Percentiles rank a stretch among this genome's conserved stretches.
Conservation (phyloP, 139 green algal species). For the Ettlia oleoabundans region DNA sequence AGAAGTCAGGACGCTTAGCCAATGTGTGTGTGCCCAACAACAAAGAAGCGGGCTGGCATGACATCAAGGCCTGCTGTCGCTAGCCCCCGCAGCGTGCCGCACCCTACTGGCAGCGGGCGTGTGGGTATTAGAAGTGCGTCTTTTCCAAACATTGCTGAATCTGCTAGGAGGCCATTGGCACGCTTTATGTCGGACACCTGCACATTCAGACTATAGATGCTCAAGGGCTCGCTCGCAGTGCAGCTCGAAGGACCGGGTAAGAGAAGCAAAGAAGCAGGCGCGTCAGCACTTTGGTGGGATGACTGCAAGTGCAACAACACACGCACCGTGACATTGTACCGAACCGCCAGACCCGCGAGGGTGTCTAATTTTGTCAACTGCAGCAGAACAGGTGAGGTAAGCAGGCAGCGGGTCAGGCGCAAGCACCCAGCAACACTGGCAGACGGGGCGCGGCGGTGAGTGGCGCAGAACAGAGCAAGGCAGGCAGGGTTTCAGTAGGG, state of each 20-base stretch:
- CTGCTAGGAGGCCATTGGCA: slow-evolving; percentile 81
- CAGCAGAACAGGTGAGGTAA: neutral
- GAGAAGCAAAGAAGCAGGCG: neutral
- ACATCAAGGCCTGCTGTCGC: too few relatives aligned
- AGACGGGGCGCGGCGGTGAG: too few relatives aligned
- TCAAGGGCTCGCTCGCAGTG: neutral
- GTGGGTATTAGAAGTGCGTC: slow-evolving; percentile 80
- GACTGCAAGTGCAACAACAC: neutral
- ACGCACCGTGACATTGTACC: slow-evolving; percentile 81
- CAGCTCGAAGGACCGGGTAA: too few relatives aligned
- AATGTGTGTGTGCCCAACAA: too few relatives aligned
- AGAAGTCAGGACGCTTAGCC: too few relatives aligned
- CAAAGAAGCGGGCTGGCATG: too few relatives aligned
- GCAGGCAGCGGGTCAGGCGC: neutral
- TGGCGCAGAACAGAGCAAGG: neutral
- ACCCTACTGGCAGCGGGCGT: slow-evolving; percentile 69
- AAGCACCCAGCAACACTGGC: too few relatives aligned
- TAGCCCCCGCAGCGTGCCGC: neutral
- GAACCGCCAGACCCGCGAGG: slow-evolving; percentile 82
- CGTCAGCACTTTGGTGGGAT: neutral
- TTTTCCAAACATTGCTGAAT: slow-evolving; percentile 81
- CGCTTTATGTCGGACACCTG: slow-evolving; percentile 91
- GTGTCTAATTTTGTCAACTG: slow-evolving; percentile 88
- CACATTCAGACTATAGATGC: neutral
- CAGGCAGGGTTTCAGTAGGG: too few relatives aligned